Evolutionary conservation across 768 basidiomycete genomes (phyloP).

Genomic region (Suillus discolor): DNA sequence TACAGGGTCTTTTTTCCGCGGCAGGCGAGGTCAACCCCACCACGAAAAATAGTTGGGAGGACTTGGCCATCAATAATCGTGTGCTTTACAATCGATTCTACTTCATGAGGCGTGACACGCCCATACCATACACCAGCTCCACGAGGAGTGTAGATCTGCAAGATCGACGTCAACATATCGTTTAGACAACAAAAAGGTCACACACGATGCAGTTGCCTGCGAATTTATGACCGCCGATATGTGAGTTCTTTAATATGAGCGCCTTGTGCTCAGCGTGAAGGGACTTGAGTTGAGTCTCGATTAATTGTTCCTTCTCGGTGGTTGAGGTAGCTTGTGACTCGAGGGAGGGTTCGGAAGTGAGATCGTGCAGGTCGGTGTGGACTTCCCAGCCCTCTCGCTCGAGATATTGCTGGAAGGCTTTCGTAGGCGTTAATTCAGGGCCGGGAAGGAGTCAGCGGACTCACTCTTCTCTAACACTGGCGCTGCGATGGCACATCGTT

Average conservation of each 20-base stretch:
- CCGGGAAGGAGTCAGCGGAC: conserved; percentile 15
- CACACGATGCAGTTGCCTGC: conserved; percentile 89
- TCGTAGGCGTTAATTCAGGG: conserved; percentile 8
- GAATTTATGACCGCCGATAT: conserved; percentile 93
- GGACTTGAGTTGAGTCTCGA: conserved; percentile 47
- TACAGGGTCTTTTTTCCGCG: conserved; percentile 69
- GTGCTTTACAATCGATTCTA: conserved; percentile 81
- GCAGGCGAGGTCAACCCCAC: conserved; percentile 76
- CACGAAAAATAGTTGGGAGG: conserved; percentile 82
- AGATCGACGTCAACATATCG: conserved; percentile 6
- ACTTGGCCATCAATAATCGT: conserved; percentile 87
- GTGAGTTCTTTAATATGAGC: conserved; percentile 85
- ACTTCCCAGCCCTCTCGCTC: conserved; percentile 74
- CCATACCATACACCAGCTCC: conserved; percentile 94
- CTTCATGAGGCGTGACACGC: conserved; percentile 88
- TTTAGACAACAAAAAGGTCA: conserved; percentile 18
- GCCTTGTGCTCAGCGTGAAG: conserved; percentile 64
- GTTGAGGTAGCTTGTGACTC: conserved; percentile 35
- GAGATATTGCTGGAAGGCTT: conserved; percentile 66
- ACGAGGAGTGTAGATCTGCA: conserved; percentile 82
- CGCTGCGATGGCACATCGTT: conserved; percentile 87
- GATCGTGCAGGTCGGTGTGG: conserved; percentile 72
- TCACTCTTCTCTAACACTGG: conserved; percentile 78
- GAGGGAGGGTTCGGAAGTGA: conserved; percentile 35
- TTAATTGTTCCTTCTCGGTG: conserved; percentile 46